Evolutionary conservation across 495 filamentous ascomycete genomes (phyloP).

Genomic region (Penicillium daleae): DNA sequence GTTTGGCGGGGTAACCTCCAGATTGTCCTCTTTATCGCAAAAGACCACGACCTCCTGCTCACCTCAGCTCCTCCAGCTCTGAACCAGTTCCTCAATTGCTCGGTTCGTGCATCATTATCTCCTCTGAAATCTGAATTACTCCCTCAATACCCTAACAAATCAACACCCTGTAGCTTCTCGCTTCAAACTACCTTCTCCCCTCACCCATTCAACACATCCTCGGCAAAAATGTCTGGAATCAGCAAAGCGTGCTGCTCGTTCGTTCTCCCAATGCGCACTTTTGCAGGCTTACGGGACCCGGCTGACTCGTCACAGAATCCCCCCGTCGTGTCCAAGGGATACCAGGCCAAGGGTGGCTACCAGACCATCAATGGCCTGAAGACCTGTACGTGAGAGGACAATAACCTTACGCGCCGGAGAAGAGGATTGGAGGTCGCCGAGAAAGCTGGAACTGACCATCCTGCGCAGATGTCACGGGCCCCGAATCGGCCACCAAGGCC

Average conservation of each 20-base stretch:
- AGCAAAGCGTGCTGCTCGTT: slow-evolving; percentile 55
- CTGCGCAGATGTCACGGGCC: slow-evolving; percentile 54
- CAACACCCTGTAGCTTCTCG: not conserved
- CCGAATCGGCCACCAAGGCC: slow-evolving; percentile 53
- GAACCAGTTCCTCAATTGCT: not conserved
- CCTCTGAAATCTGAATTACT: not conserved
- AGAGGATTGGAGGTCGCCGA: not conserved
- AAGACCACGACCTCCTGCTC: not conserved
- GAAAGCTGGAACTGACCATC: slow-evolving; percentile 11
- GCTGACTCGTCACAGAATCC: slow-evolving; percentile 39
- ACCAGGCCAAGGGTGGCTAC: slow-evolving; percentile 63
- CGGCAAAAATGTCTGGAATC: slow-evolving; percentile 47
- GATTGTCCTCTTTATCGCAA: slow-evolving; percentile 1
- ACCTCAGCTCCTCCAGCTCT: not conserved
- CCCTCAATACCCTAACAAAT: not conserved
- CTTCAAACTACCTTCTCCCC: not conserved
- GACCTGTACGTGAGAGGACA: slow-evolving; percentile 52
- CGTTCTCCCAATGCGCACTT: slow-evolving; percentile 16
- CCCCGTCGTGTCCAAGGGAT: slow-evolving; percentile 59
- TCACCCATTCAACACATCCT: slow-evolving; percentile 3
- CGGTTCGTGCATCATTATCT: not conserved
- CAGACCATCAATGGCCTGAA: slow-evolving; percentile 63
- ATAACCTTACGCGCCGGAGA: not conserved
- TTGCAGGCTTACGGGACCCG: not conserved
- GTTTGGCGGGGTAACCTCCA: slow-evolving; percentile 19